Conservation (phyloP, 495 filamentous ascomycete genomes). For the Neurospora tetraspora region DNA sequence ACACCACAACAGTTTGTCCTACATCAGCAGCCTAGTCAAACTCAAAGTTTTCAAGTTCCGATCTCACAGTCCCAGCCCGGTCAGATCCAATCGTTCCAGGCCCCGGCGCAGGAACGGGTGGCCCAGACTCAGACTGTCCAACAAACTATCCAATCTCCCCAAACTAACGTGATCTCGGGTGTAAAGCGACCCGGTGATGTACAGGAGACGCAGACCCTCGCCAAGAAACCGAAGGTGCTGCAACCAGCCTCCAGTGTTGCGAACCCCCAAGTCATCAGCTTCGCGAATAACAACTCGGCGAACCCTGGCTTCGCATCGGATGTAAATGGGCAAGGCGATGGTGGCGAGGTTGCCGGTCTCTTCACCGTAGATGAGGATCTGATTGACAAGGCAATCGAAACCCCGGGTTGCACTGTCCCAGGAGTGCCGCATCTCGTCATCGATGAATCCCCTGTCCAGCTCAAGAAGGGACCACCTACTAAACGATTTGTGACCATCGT, state of each 20-base stretch:
- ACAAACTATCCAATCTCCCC: not conserved
- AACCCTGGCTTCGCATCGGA: not conserved
- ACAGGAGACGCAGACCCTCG: slow-evolving; percentile 2
- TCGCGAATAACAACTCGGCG: not conserved
- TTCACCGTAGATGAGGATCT: slow-evolving; percentile 10
- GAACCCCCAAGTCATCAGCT: not conserved
- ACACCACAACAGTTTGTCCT: not conserved
- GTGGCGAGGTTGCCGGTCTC: not conserved
- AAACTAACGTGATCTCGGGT: slow-evolving; percentile 1
- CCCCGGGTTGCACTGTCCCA: slow-evolving; percentile 1
- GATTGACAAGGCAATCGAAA: slow-evolving; percentile 3
- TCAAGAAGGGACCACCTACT: slow-evolving; percentile 18
- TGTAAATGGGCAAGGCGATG: not conserved
- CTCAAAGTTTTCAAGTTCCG: not conserved
- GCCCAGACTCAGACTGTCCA: slow-evolving; percentile 6
- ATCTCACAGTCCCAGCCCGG: not conserved
- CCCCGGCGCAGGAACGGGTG: not conserved
- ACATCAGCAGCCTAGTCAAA: not conserved
- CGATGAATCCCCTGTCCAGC: slow-evolving; percentile 11
- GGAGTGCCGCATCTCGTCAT: slow-evolving; percentile 20
- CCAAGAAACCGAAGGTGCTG: slow-evolving; percentile 16
- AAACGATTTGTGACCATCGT: slow-evolving; percentile 20
- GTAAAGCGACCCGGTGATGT: slow-evolving; percentile 12
- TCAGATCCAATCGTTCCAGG: not conserved
- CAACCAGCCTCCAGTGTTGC: not conserved